Conservation (phyloP, 192 early-diverging fungal genomes). For the Backusella psychrophila region DNA sequence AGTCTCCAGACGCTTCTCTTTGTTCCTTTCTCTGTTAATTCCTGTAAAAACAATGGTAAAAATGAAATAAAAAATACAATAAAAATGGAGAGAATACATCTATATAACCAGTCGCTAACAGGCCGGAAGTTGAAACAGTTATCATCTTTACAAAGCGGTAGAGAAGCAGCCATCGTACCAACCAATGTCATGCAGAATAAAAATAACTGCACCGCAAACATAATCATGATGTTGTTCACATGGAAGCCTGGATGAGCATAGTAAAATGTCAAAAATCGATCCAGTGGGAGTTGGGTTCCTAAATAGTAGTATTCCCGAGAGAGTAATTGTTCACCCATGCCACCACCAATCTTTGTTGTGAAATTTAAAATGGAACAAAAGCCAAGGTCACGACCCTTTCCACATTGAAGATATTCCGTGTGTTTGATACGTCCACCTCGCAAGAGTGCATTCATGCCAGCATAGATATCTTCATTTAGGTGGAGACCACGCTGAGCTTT, state of each 20-base stretch:
- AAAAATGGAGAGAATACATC: conserved; percentile 64
- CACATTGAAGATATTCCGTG: conserved; percentile 77
- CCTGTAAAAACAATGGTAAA: conserved; percentile 68
- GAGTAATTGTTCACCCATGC: conserved; percentile 79
- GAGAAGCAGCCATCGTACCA: conserved; percentile 53
- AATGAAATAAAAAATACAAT: conserved; percentile 70
- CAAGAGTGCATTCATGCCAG: conserved; percentile 72
- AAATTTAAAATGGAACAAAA: conserved; percentile 76
- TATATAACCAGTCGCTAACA: conserved; percentile 63
- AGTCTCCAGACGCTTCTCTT: conserved; percentile 51
- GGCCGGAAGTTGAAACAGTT: conserved; percentile 60
- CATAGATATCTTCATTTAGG: conserved; percentile 81
- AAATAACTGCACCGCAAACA: conserved; percentile 68
- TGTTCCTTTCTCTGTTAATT: conserved; percentile 71
- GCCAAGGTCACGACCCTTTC: conserved; percentile 74
- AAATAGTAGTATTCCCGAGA: conserved; percentile 80
- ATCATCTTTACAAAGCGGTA: conserved; percentile 44
- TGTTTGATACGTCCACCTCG: conserved; percentile 75
- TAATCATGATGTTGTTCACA: conserved; percentile 75
- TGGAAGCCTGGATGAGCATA: conserved; percentile 77
- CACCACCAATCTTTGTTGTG: conserved; percentile 75
- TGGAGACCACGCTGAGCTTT: conserved; percentile 78
- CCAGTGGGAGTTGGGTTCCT: conserved; percentile 68
- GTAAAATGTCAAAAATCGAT: conserved; percentile 73
- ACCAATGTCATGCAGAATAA: conserved; percentile 64